Evolutionary conservation across 2,329 filamentous ascomycete genomes (phyloP).

Genomic region (Cytospora paraplurivora): DNA sequence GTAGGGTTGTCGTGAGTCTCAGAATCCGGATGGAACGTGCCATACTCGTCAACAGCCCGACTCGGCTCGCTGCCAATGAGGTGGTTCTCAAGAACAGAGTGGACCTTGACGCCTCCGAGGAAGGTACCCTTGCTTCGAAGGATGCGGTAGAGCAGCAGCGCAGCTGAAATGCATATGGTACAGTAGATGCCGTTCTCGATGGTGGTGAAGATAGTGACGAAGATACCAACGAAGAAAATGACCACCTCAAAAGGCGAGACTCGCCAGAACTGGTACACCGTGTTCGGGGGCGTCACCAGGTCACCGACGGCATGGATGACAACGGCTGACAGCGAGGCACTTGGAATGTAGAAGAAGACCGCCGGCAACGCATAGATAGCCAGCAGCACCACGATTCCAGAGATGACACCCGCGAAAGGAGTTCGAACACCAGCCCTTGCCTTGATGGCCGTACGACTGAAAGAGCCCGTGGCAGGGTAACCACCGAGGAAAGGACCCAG

Average conservation of each 20-base stretch:
- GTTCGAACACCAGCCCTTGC: constrained; percentile 95
- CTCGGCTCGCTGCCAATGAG: constrained; percentile 63
- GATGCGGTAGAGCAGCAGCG: constrained; percentile 79
- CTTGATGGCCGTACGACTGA: constrained; percentile 95
- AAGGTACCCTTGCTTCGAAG: constrained; percentile 82
- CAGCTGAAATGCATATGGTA: constrained; percentile 76
- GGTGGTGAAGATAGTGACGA: constrained; percentile 82
- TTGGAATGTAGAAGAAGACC: constrained; percentile 93
- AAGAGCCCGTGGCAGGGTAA: constrained; percentile 92
- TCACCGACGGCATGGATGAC: constrained; percentile 97
- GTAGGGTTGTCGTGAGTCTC: constrained; percentile 45
- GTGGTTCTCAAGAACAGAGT: constrained; percentile 80
- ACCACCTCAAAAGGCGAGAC: constrained; percentile 87
- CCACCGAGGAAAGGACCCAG: constrained; percentile 89
- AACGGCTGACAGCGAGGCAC: constrained; percentile 76
- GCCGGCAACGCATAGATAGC: constrained; percentile 87
- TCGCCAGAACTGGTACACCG: constrained; percentile 92
- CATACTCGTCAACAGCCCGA: constrained; percentile 54
- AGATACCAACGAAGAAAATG: constrained; percentile 90
- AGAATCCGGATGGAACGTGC: constrained; percentile 48
- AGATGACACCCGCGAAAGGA: constrained; percentile 87
- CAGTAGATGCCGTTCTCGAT: constrained; percentile 95
- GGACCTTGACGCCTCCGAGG: constrained; percentile 79
- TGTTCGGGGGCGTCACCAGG: constrained; percentile 87
- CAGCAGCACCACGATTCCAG: constrained; percentile 79